These are phyloP conservation scores for Vigna hirtella DNA, from an alignment of 306 rosid species.

Conservation along the genomic window DNA sequence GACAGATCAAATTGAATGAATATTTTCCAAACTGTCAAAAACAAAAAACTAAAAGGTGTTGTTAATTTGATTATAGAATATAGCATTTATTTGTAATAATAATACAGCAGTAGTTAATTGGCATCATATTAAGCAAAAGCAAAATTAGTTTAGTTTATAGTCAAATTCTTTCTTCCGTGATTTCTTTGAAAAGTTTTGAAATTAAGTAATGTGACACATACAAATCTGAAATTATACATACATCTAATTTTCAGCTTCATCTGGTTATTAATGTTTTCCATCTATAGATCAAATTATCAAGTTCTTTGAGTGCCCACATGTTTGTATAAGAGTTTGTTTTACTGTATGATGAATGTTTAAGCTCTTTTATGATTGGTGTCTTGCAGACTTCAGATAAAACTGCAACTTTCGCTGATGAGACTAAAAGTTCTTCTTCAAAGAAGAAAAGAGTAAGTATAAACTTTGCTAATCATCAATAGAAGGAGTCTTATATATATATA, in stretches of 20 bases:
- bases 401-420: constrained; percentile 12
- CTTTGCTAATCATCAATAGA: not conserved
- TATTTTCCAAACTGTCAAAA: not conserved
- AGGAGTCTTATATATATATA: not conserved
- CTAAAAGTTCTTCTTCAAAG: too few relatives aligned
- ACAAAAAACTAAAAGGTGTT: not conserved
- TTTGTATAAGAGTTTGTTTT: not conserved
- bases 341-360: not conserved
- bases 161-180: too few relatives aligned
- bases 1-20: too few relatives aligned
- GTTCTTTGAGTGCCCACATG: not conserved
- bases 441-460: constrained; percentile 66
- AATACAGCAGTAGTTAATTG: too few relatives aligned
- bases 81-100: not conserved
- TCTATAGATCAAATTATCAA: not conserved
- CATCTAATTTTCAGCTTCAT: too few relatives aligned
- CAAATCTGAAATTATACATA: too few relatives aligned
- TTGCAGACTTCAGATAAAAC: constrained; percentile 53
- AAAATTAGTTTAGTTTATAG: too few relatives aligned
- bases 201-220: too few relatives aligned
- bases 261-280: too few relatives aligned
- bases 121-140: too few relatives aligned
- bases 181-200: too few relatives aligned
- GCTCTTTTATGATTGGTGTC: constrained; percentile 7
- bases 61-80: not conserved